Conservation (phyloP, 1,284 basidiomycete genomes). For the Naganishia albida region DNA sequence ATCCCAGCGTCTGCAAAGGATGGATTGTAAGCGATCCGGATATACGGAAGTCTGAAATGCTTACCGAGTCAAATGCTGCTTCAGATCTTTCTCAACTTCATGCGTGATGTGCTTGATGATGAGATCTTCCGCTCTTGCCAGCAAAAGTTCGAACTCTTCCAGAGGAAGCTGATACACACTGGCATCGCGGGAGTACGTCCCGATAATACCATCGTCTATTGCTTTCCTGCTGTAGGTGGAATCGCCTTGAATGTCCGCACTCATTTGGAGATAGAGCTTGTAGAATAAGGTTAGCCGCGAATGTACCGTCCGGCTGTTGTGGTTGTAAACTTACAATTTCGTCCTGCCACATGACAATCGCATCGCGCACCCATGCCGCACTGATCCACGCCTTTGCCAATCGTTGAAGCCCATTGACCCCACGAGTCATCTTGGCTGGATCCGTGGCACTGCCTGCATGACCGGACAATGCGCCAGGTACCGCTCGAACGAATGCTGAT, state of each 20-base stretch:
- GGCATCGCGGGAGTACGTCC: background rate
- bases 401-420: constrained; percentile 74
- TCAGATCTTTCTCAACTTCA: constrained; percentile 74
- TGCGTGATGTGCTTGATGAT: constrained; percentile 73
- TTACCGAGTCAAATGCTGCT: constrained; percentile 64
- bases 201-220: constrained; percentile 22
- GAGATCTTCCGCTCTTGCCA: constrained; percentile 76
- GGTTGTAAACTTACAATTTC: constrained; percentile 64
- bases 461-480: constrained; percentile 75
- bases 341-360: constrained; percentile 78
- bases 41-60: constrained; percentile 35
- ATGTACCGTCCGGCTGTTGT: background rate
- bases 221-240: constrained; percentile 54
- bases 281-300: background rate
- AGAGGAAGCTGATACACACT: constrained; percentile 61
- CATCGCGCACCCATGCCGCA: constrained; percentile 66
- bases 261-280: constrained; percentile 86
- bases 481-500: constrained; percentile 79
- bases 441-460: constrained; percentile 56
- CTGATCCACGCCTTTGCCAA: constrained; percentile 80
- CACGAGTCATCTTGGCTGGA: constrained; percentile 65
- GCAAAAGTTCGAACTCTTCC: constrained; percentile 64
- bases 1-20: constrained; percentile 50
- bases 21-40: constrained; percentile 21
- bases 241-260: constrained; percentile 69